phyloP scores from a whole-genome alignment of 768 basidiomycete genomes.

The Hygrocybe punicea region DNA sequence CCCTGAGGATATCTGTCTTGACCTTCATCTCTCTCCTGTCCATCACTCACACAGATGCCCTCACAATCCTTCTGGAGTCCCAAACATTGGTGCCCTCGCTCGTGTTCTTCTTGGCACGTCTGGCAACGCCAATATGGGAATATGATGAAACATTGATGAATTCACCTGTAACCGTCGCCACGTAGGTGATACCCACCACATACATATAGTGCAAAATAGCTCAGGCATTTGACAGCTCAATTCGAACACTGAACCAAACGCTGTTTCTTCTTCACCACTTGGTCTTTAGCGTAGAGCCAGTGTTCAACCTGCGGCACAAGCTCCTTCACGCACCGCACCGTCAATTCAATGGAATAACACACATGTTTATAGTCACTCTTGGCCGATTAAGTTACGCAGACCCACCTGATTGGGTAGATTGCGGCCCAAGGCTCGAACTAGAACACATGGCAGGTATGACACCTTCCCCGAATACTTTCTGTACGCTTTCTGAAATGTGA shows the following conservation, averaged over 20 bases:
- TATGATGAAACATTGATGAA: conserved; percentile 46
- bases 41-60: conserved; percentile 38
- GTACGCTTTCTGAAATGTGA: not conserved
- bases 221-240: conserved; percentile 38
- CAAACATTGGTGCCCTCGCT: conserved; percentile 62
- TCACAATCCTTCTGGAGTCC: conserved; percentile 42
- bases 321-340: conserved; percentile 54
- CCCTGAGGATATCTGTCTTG: conserved; percentile 36
- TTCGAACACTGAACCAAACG: conserved; percentile 50
- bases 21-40: conserved; percentile 43
- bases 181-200: conserved; percentile 29
- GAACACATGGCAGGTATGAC: conserved; percentile 48
- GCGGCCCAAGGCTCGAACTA: conserved; percentile 38
- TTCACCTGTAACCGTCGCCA: conserved; percentile 33
- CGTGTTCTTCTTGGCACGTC: conserved; percentile 50
- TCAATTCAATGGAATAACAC: conserved; percentile 57
- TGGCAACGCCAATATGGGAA: conserved; percentile 64
- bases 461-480: not conserved
- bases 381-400: conserved; percentile 72
- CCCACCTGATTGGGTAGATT: conserved; percentile 56
- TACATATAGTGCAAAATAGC: not conserved
- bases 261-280: conserved; percentile 62
- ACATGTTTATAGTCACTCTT: conserved; percentile 74
- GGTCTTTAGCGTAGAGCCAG: conserved; percentile 47
- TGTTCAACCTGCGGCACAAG: conserved; percentile 53